Base-by-base conservation (phyloP, 2,329 filamentous ascomycete species). In the Colletotrichum costaricense region DNA sequence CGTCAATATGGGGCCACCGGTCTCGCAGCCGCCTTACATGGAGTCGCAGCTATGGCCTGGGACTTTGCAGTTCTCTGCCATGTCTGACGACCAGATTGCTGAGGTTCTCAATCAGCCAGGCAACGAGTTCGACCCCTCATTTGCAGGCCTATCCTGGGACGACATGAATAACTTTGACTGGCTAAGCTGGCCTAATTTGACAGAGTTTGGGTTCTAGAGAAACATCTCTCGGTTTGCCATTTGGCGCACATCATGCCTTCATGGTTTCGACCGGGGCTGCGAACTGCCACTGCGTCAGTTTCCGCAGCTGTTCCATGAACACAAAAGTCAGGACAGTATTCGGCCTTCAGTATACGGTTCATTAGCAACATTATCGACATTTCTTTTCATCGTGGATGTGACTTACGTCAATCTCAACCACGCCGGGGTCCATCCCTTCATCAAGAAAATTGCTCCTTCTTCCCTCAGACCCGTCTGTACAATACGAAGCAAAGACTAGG, bases 21-120 rank as follows among this genome's bases (percentile, higher is more conserved):
- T 78, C 4, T 67, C 78, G 7, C 77, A 77, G 6, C 76, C 76
- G 0, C 77, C 67, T 8, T 81, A 82, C 28, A 49, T 82, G 58
- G 78, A 79, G 60, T 55, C 77, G 78, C 65, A 72, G 5, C 71
- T 86, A 9, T 88, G 86, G 85, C 78, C 85, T 0, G 87, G 89
- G 73, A 85, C 88, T 5, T 77, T 93, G 26, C 89, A 91, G 28
- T 92, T 93, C 78, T 93, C 90, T 2, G 85, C 90, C 38, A 93
- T 93, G 92, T 93, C 91, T 1, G 90, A 92, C 70, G 88, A 92
- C 71, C 91, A 93, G 78, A 91, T 93, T 59, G 86, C 90, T 5
- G 90, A 93, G 75, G 90, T 91, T 5, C 86, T 93, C 33, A 92
- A 91, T 77, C 88, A 90, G 74, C 89, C 90, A 0, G 90, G 88